These are phyloP conservation scores for Talaromyces funiculosus DNA, from an alignment of 2,329 filamentous ascomycete species.

Conservation along the genomic window DNA sequence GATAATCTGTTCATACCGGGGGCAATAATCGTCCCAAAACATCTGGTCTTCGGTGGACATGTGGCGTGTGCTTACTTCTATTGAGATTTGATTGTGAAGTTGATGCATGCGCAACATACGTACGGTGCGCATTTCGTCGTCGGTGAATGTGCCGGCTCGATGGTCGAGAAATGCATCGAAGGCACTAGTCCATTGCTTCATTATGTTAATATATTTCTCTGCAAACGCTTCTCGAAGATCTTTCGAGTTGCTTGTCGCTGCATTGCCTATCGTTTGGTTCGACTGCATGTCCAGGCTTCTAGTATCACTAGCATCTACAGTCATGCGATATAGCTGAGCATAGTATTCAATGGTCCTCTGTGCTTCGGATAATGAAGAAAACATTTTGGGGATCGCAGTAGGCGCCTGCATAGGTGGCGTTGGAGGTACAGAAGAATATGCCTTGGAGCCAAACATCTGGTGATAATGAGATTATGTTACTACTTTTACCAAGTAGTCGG, in stretches of 20 bases:
- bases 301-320: not conserved
- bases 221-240: not conserved
- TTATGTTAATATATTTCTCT: not conserved
- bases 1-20: not conserved
- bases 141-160: slow-evolving; percentile 2
- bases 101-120: slow-evolving; percentile 7
- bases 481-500: too few species aligned
- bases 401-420: not conserved
- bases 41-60: not conserved
- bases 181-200: slow-evolving; percentile 2
- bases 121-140: not conserved
- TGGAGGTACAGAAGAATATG: not conserved
- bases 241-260: not conserved
- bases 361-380: slow-evolving; percentile 4
- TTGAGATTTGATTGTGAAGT: not conserved
- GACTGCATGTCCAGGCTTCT: not conserved
- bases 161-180: slow-evolving; percentile 3
- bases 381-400: not conserved
- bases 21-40: slow-evolving; percentile 8
- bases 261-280: not conserved
- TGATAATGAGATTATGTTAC: not conserved
- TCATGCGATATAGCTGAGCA: slow-evolving; percentile 1
- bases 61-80: not conserved
- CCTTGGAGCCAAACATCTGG: not conserved
- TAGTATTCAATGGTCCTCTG: slow-evolving; percentile 1